A percentile compares a stretch with the other conserved stretches of the same genome.
These are phyloP conservation scores for Cetraspora pellucida DNA, from an alignment of 192 early-diverging fungal genomes.

Conservation along the genomic window DNA sequence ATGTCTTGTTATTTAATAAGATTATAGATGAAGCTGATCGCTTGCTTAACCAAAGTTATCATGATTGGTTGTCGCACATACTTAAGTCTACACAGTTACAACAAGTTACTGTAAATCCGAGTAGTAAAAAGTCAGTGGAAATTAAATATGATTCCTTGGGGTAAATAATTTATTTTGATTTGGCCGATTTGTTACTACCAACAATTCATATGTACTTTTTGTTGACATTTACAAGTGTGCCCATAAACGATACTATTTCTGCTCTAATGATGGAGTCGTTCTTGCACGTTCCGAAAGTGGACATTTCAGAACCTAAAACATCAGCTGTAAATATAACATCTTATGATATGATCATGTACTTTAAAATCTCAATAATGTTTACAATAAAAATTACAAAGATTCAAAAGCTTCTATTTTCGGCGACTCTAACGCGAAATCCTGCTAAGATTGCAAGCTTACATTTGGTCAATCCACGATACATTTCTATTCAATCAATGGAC, in stretches of 20 bases:
- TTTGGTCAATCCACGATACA: slow-evolving; percentile 80
- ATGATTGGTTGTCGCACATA: slow-evolving; percentile 87
- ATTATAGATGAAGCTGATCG: slow-evolving; percentile 97
- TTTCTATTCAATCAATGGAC: slow-evolving; percentile 64
- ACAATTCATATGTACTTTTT: neutral
- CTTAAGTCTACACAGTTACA: slow-evolving; percentile 57
- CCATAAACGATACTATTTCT: slow-evolving; percentile 53
- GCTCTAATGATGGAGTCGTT: slow-evolving; percentile 45
- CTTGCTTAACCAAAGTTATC: slow-evolving; percentile 86
- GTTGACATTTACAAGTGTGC: neutral
- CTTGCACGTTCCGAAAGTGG: slow-evolving; percentile 51
- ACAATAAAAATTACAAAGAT: slow-evolving; percentile 44
- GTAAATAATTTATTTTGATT: slow-evolving; percentile 3
- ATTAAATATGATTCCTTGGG: slow-evolving; percentile 30
- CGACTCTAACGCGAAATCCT: slow-evolving; percentile 91
- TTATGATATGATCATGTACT: neutral
- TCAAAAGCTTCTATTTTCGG: slow-evolving; percentile 95
- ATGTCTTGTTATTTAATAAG: neutral
- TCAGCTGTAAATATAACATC: slow-evolving; percentile 38
- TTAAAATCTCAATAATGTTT: neutral
- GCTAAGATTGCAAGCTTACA: slow-evolving; percentile 87
- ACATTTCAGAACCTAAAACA: slow-evolving; percentile 52
- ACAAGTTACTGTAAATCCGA: slow-evolving; percentile 3
- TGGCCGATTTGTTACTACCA: too few relatives aligned
- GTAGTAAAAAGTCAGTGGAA: neutral